A percentile compares a stretch with the other conserved stretches of the same genome.
Conservation (phyloP, 192 early-diverging fungal genomes). For the Coemansia sp. region DNA sequence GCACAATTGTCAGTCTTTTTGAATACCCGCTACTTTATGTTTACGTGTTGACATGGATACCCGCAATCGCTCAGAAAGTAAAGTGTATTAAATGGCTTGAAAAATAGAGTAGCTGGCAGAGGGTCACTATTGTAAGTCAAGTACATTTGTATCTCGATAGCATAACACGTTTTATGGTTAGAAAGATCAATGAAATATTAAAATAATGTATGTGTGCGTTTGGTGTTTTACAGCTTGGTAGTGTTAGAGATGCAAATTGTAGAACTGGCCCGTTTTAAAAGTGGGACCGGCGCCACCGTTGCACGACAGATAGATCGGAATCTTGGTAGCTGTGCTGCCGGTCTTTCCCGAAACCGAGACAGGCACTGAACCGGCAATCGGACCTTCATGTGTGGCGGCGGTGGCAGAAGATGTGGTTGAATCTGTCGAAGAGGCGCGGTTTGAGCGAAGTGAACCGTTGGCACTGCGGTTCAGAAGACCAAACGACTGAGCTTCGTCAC, state of each 20-base stretch:
- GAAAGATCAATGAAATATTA: not conserved
- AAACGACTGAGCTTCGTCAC: constrained; percentile 17
- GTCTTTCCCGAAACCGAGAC: constrained; percentile 3
- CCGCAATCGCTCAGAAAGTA: too few relatives aligned
- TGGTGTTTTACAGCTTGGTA: constrained; percentile 14
- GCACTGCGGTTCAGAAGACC: constrained; percentile 1
- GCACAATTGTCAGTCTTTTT: too few relatives aligned
- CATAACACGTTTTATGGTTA: too few relatives aligned
- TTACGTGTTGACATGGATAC: too few relatives aligned
- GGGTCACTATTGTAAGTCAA: too few relatives aligned
- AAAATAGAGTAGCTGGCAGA: too few relatives aligned
- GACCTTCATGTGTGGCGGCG: constrained; percentile 27
- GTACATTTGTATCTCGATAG: too few relatives aligned
- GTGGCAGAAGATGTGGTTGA: constrained; percentile 41
- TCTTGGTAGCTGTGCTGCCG: constrained; percentile 14
- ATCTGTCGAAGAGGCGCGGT: constrained; percentile 44
- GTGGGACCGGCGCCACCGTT: constrained; percentile 44
- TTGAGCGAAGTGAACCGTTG: constrained; percentile 6
- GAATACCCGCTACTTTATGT: too few relatives aligned
- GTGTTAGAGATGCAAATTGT: constrained; percentile 33
- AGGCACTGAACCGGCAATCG: not conserved
- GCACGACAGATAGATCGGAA: constrained; percentile 44
- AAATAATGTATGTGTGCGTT: not conserved
- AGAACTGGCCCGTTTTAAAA: constrained; percentile 51
- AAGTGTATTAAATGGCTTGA: too few relatives aligned